These are phyloP conservation scores for Bondarzewia mesenterica DNA, from an alignment of 1,284 basidiomycete genomes.

Conservation along the genomic window DNA sequence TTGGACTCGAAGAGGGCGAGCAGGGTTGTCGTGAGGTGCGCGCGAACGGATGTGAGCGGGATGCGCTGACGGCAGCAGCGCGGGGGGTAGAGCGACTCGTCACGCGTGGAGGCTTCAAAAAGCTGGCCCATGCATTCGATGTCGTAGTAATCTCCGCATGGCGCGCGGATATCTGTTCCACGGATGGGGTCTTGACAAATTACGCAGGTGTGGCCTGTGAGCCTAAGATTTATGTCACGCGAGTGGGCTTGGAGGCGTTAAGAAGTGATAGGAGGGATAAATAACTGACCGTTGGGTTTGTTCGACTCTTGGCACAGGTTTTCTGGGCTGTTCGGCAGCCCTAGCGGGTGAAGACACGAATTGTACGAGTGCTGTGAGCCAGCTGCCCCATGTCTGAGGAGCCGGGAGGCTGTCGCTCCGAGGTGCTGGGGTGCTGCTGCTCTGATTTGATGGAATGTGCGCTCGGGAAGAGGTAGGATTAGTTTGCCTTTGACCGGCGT, in stretches of 20 bases:
- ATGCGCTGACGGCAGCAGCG: conserved; percentile 33
- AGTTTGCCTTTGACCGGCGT: too few relatives aligned
- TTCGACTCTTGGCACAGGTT: too few relatives aligned
- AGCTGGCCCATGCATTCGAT: conserved; percentile 29
- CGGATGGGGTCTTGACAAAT: conserved; percentile 28
- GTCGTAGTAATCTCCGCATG: conserved; percentile 34
- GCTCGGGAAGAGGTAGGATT: too few relatives aligned
- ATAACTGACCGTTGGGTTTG: too few relatives aligned
- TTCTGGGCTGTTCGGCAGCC: too few relatives aligned
- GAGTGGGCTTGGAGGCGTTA: too few relatives aligned
- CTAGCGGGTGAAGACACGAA: not conserved
- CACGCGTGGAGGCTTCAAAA: conserved; percentile 27
- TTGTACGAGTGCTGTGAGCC: too few relatives aligned
- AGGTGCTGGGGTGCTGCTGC: too few relatives aligned
- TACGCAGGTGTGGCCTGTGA: conserved; percentile 20
- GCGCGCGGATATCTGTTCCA: conserved; percentile 23
- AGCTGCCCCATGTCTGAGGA: not conserved
- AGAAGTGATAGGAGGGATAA: too few relatives aligned
- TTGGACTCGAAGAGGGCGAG: conserved; percentile 22
- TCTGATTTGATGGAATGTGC: too few relatives aligned
- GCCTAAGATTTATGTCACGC: not conserved
- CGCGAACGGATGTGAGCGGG: conserved; percentile 20
- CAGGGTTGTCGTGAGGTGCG: conserved; percentile 19
- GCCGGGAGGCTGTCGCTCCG: not conserved
- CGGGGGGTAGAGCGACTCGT: conserved; percentile 37